These are phyloP conservation scores for Guillardia theta DNA, from an alignment of 78 protist genomes.

Conservation along the genomic window DNA sequence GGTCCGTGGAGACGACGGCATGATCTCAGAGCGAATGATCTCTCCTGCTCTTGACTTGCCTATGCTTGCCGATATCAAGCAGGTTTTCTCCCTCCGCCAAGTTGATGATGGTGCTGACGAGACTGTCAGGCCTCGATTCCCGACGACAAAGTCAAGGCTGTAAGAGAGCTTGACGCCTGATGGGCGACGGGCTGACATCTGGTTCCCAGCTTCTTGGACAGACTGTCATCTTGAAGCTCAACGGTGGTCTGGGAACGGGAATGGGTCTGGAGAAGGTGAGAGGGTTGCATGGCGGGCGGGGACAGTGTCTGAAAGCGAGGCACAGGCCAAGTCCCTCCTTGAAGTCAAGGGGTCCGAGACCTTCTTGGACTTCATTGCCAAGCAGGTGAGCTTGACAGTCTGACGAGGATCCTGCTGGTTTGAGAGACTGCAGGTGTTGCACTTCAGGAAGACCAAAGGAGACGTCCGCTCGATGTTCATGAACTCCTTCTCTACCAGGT, in stretches of 20 bases:
- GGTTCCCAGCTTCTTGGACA: background rate
- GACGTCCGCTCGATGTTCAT: constrained; percentile 68
- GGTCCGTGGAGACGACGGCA: constrained; percentile 39
- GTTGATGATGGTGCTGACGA: background rate
- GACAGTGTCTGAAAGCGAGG: too few species aligned
- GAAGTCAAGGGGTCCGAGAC: constrained; percentile 69
- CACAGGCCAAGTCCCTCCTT: constrained; percentile 93
- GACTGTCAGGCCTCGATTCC: background rate
- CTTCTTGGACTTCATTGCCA: constrained; percentile 90
- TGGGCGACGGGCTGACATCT: background rate
- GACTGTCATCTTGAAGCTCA: constrained; percentile 88
- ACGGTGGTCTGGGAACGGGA: constrained; percentile 99
- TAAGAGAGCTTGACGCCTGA: background rate
- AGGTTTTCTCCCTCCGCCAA: background rate
- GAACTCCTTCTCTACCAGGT: constrained; percentile 94
- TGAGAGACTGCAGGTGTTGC: background rate
- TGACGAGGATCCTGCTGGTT: background rate
- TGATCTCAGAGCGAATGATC: background rate
- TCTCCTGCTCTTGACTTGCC: background rate
- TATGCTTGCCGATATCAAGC: background rate
- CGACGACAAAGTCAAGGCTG: background rate
- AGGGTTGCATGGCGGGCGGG: too few species aligned
- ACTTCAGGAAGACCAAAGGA: background rate
- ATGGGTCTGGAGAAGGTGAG: constrained; percentile 98
- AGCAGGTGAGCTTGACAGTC: constrained; percentile 67